Evolutionary conservation across 352 stramenopile genomes (phyloP).

Genomic region (Globisporangium barbulae): DNA sequence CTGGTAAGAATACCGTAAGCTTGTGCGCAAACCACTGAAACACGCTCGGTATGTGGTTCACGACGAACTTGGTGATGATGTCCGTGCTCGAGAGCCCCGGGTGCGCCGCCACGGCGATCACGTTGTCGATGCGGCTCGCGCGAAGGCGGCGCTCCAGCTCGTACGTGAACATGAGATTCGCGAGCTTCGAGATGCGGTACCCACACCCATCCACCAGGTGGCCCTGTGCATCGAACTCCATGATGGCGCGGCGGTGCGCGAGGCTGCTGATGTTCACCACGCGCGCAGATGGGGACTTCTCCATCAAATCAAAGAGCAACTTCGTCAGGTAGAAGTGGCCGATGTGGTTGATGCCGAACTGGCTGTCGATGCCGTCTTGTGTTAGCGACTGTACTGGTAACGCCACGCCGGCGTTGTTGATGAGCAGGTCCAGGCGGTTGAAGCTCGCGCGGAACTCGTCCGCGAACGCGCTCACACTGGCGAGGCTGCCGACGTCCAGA

Average conservation of each 20-base stretch:
- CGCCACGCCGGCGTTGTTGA: conserved; percentile 33
- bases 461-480: conserved; percentile 21
- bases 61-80: conserved; percentile 36
- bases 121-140: conserved; percentile 21
- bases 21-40: conserved; percentile 12
- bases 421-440: conserved; percentile 25
- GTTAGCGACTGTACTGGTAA: conserved; percentile 10
- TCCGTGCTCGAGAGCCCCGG: conserved; percentile 35
- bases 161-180: conserved; percentile 45
- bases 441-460: conserved; percentile 19
- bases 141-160: conserved; percentile 41
- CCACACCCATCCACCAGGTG: conserved; percentile 24
- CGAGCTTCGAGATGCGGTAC: conserved; percentile 50
- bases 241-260: conserved; percentile 27
- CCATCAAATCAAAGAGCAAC: conserved; percentile 35
- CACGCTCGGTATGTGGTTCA: conserved; percentile 19
- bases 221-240: conserved; percentile 23
- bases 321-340: conserved; percentile 51
- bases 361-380: conserved; percentile 30
- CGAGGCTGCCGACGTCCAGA: conserved; percentile 24
- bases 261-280: conserved; percentile 45
- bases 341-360: conserved; percentile 50
- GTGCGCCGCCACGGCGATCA: conserved; percentile 37
- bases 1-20: background rate
- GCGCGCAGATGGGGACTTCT: conserved; percentile 17